Conservation (phyloP, 169 alveolate species). For the Plasmodium coatneyi region DNA sequence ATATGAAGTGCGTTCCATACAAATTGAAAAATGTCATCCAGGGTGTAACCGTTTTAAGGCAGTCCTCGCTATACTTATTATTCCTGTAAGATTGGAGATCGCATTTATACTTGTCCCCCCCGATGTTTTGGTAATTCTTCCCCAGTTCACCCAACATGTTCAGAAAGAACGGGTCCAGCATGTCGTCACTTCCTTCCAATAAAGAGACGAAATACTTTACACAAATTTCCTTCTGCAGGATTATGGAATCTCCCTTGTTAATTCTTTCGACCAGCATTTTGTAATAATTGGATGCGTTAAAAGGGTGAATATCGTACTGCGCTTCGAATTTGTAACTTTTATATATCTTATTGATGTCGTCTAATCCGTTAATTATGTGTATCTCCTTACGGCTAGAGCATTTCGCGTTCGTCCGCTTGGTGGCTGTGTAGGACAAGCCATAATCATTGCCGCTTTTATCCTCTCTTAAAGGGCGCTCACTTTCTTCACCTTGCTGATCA, state of each 20-base stretch:
- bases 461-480: constrained; percentile 76
- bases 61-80: constrained; percentile 77
- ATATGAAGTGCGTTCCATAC: constrained; percentile 88
- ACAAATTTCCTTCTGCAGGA: constrained; percentile 84
- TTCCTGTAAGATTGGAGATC: constrained; percentile 77
- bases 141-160: constrained; percentile 80
- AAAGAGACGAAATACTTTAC: constrained; percentile 86
- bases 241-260: constrained; percentile 77
- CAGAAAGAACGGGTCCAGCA: constrained; percentile 78
- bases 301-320: constrained; percentile 59
- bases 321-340: constrained; percentile 14
- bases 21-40: constrained; percentile 87
- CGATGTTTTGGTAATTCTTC: constrained; percentile 74
- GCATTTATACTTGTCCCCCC: constrained; percentile 75
- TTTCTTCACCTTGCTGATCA: not conserved
- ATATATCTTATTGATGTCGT: constrained; percentile 49
- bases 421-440: not conserved
- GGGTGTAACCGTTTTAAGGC: constrained; percentile 80
- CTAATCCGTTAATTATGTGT: constrained; percentile 17
- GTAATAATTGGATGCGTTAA: constrained; percentile 80
- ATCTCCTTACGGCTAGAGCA: not conserved
- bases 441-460: not conserved
- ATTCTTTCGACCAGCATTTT: constrained; percentile 79
- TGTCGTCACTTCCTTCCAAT: constrained; percentile 29
- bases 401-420: not conserved